Evolutionary conservation across 1,284 basidiomycete genomes (phyloP), one percentile per base, ranked within the genome.

Genomic region (Marasmius oreades): DNA sequence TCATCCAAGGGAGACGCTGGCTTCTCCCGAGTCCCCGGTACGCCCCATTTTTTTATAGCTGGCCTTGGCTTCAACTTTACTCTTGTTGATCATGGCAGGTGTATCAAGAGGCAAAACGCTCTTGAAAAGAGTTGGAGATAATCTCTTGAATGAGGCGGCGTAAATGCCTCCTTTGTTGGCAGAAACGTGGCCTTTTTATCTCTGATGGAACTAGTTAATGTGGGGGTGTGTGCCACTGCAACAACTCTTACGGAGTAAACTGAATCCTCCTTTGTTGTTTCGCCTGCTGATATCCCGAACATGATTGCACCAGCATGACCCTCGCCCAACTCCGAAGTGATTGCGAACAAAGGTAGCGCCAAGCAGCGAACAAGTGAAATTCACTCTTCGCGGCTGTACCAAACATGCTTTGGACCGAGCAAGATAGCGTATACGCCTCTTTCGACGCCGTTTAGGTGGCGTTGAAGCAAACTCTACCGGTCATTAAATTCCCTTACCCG

Each of bases 321-420:
- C n/a, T 50, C 31, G 26, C 33, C 47, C 47, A 31, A 50, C 26
- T 50, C 47, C 47, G 26, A 50, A 33, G 47, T 50, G 23, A n/a
- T 31, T 50, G 47, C 47, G 47, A 50, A 42, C 39, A 5, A 20
- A 42, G 16, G 7, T 20, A n/a, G 7, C n/a, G 39, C 39, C 39
- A 42, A 42, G 39, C 39, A 42, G 39, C 39, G 39, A 42, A 18
- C n/a, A 39, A 16, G 5, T 4, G 18, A 14, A 39, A 16, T 36
- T 36, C 34, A 36, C 8, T 8, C 34, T 12, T 8, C 34, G 34
- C 8, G 34, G 8, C 34, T 36, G 16, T 36, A 16, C 8, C 8
- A 16, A 36, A 16, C 8, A 36, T 36, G 34, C 8, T 16, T 42
- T 16, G 11, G 34, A 36, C 34, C 37, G 39, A 42, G 39, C 39